These are phyloP conservation scores for Claviceps capensis DNA, from an alignment of 2,329 filamentous ascomycete genomes.

Conservation along the genomic window DNA sequence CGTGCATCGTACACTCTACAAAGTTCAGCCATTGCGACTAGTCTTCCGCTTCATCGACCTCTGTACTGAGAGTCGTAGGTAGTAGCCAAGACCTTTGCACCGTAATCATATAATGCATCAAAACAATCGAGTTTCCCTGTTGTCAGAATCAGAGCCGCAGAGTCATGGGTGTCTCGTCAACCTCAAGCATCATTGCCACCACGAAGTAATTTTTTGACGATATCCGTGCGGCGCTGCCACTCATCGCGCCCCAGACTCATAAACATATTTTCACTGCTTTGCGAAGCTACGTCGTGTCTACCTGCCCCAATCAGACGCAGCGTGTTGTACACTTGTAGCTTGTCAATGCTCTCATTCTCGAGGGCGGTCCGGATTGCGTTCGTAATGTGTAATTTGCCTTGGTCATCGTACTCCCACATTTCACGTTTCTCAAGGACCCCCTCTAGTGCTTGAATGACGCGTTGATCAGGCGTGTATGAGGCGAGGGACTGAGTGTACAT, in stretches of 20 bases:
- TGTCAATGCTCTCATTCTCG: conserved; percentile 8
- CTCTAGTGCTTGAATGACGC: conserved; percentile 14
- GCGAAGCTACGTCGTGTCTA: conserved; percentile 14
- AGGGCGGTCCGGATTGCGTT: conserved; percentile 7
- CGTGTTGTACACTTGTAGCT: conserved; percentile 13
- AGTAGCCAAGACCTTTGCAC: no score
- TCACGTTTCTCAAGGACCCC: conserved; percentile 9
- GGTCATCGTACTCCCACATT: conserved; percentile 3
- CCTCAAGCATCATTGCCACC: background rate
- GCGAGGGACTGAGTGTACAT: conserved; percentile 16
- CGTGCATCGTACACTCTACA: no score
- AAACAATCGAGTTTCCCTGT: background rate
- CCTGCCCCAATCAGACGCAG: conserved; percentile 20
- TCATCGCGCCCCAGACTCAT: conserved; percentile 22
- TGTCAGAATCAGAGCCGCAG: background rate
- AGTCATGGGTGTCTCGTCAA: no score
- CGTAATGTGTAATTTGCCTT: conserved; percentile 8
- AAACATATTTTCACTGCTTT: conserved; percentile 18
- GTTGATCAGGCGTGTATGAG: conserved; percentile 8
- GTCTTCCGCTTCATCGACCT: no score
- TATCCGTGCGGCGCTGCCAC: conserved; percentile 15
- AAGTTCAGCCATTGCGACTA: no score
- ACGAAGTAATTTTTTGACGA: conserved; percentile 10
- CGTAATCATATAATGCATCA: no score
- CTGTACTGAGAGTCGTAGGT: no score